Conservation (phyloP, 495 filamentous ascomycete genomes). For the Tuber borchii region DNA sequence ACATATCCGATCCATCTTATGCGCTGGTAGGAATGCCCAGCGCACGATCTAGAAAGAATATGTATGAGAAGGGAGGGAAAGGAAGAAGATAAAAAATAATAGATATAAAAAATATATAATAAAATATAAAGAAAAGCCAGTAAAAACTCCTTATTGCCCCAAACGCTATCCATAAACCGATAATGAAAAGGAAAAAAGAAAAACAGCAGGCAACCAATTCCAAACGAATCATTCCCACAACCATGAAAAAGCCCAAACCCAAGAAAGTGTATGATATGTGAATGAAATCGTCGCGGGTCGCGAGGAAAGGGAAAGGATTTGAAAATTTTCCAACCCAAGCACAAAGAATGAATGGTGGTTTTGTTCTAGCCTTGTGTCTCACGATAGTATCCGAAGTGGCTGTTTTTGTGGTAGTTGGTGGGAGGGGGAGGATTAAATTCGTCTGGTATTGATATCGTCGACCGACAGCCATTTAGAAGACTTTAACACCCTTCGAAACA, state of each 20-base stretch:
- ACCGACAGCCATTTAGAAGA: conserved; percentile 24
- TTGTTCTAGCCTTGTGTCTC: background rate
- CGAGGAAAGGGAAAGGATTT: background rate
- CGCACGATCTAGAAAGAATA: conserved; percentile 16
- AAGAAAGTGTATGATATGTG: conserved; percentile 20
- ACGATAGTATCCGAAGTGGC: background rate
- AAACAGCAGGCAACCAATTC: conserved; percentile 11
- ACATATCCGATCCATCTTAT: conserved; percentile 9
- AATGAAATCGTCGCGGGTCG: conserved; percentile 19
- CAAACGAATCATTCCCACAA: conserved; percentile 18
- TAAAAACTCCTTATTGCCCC: conserved; percentile 35
- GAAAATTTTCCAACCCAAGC: background rate
- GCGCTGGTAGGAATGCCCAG: conserved; percentile 1
- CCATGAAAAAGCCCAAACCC: conserved; percentile 13
- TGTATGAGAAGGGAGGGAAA: conserved; percentile 18
- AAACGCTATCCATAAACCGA: conserved; percentile 23
- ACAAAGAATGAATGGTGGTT: background rate
- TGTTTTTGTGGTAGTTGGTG: background rate
- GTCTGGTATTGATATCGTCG: background rate
- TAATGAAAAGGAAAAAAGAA: conserved; percentile 14
- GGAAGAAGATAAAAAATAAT: conserved; percentile 25
- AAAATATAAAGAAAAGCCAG: conserved; percentile 22
- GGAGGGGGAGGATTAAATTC: background rate
- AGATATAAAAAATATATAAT: conserved; percentile 28
- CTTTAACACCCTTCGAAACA: conserved; percentile 29